Conservation (phyloP, 164 flowering plant genomes). For the Macadamia tetraphylla region DNA sequence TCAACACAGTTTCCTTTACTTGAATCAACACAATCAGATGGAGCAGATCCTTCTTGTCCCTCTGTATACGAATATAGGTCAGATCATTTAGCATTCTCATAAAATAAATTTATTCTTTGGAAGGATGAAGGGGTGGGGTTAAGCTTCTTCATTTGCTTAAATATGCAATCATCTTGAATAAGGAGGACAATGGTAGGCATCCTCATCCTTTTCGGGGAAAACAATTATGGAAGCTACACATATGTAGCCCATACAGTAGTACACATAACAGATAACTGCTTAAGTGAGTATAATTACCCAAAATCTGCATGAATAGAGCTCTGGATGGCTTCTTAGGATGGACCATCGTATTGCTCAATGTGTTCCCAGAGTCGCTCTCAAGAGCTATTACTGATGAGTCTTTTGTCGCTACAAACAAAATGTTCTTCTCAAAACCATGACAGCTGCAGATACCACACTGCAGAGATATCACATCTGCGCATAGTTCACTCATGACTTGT, state of each 20-base stretch:
- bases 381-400: constrained; percentile 79
- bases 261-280: too few species aligned
- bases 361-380: constrained; percentile 63
- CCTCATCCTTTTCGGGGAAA: not conserved
- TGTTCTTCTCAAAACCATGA: constrained; percentile 76
- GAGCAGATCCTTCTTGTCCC: constrained; percentile 34
- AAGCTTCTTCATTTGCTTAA: not conserved
- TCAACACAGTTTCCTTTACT: constrained; percentile 26
- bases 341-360: constrained; percentile 38
- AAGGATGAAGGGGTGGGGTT: not conserved
- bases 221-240: too few species aligned
- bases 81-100: not conserved
- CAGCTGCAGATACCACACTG: constrained; percentile 58
- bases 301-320: constrained; percentile 60
- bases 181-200: not conserved
- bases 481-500: constrained; percentile 55
- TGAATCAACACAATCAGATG: constrained; percentile 20
- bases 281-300: constrained; percentile 37
- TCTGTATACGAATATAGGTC: constrained; percentile 24
- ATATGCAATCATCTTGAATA: not conserved
- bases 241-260: too few species aligned
- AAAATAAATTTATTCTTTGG: not conserved
- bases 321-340: constrained; percentile 68
- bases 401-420: constrained; percentile 57
- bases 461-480: constrained; percentile 49